Conservation (phyloP, 2,329 filamentous ascomycete genomes). For the Pseudogymnoascus sp. region DNA sequence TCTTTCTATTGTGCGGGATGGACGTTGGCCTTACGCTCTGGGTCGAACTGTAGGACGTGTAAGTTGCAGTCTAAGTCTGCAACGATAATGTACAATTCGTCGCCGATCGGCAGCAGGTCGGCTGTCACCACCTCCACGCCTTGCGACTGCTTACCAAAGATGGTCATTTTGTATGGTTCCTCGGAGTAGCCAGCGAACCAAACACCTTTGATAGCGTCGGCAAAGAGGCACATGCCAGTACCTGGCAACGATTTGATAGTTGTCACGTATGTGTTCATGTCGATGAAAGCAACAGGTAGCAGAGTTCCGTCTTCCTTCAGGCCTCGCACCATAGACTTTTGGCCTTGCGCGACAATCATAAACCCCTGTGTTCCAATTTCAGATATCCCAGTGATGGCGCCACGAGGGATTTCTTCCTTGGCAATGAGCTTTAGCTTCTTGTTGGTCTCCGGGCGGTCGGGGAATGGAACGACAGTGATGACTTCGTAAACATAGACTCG, state of each 20-base stretch:
- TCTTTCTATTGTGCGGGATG: neutral
- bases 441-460: conserved; percentile 75
- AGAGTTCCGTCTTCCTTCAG: conserved; percentile 91
- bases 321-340: conserved; percentile 94
- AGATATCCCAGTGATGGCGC: conserved; percentile 79
- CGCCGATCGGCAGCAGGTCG: conserved; percentile 81
- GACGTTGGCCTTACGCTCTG: conserved; percentile 60
- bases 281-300: conserved; percentile 91
- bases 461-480: conserved; percentile 83
- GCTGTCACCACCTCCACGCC: conserved; percentile 70
- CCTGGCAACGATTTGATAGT: conserved; percentile 74
- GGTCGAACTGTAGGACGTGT: conserved; percentile 87
- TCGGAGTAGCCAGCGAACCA: conserved; percentile 97
- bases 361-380: conserved; percentile 81
- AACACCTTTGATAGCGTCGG: conserved; percentile 84
- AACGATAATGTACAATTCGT: conserved; percentile 72
- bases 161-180: conserved; percentile 89
- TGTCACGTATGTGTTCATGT: conserved; percentile 90
- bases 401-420: conserved; percentile 83
- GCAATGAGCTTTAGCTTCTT: conserved; percentile 77
- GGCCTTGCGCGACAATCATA: conserved; percentile 83
- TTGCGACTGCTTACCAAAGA: conserved; percentile 80
- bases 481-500: conserved; percentile 87
- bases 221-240: conserved; percentile 78
- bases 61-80: conserved; percentile 79